phyloP scores from a whole-genome alignment of 805 yeast species.

The Myxozyma melibiosi region DNA sequence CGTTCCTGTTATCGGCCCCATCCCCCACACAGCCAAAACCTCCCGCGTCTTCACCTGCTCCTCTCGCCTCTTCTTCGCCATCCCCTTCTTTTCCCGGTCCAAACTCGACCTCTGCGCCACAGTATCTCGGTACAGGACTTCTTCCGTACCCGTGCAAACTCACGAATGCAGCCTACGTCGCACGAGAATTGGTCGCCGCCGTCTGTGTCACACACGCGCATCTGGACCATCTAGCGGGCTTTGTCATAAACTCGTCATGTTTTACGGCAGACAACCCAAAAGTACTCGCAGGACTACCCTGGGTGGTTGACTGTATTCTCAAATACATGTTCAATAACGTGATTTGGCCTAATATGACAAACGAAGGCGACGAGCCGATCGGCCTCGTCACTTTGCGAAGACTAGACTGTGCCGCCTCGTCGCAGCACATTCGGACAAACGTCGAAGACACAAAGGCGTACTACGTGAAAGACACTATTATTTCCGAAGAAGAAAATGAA shows the following conservation, averaged over 20 bases:
- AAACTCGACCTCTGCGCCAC: slow-evolving; percentile 1
- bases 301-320: slow-evolving; percentile 56
- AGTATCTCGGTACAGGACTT: slow-evolving; percentile 23
- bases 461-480: too few relatives aligned
- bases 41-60: slow-evolving; percentile 4
- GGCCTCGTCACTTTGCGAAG: slow-evolving; percentile 25
- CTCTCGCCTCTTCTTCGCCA: slow-evolving; percentile 2
- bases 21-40: not conserved
- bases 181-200: slow-evolving; percentile 36
- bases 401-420: not conserved
- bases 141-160: slow-evolving; percentile 21
- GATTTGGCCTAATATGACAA: slow-evolving; percentile 76
- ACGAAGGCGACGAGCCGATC: slow-evolving; percentile 36
- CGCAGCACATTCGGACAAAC: too few relatives aligned
- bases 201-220: slow-evolving; percentile 74
- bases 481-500: not conserved
- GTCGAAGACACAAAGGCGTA: too few relatives aligned
- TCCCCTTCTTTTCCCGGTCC: not conserved
- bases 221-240: slow-evolving; percentile 72
- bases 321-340: slow-evolving; percentile 67
- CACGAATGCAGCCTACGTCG: slow-evolving; percentile 36
- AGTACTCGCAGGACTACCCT: slow-evolving; percentile 54
- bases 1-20: not conserved
- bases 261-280: slow-evolving; percentile 45
- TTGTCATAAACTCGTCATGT: slow-evolving; percentile 72